Evolutionary conservation across 225 moss, liverwort and hornwort genomes (phyloP), one percentile per base, ranked within the genome.

Genomic region (Straminergon stramineum): DNA sequence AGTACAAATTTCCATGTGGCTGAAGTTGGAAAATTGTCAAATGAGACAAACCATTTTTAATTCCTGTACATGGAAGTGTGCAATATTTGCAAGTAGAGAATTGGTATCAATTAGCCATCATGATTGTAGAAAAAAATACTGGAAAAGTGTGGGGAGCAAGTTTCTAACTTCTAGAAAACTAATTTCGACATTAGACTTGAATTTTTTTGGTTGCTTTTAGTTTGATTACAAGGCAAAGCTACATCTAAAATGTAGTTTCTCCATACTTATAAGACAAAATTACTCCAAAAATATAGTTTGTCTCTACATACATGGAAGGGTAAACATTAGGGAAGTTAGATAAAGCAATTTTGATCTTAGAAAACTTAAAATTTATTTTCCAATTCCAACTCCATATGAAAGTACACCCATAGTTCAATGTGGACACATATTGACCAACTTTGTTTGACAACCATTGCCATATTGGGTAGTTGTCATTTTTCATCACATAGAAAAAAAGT

Each of bases 1-100:
- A 71, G 3, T 3, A 15, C 4, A 3, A 2, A 71, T 5, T 26
- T 71, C 26, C 0, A 26, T 27, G 3, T 41, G 27, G 27, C 3
- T 3, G 0, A 0, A 71, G 26, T 41, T 5, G 1, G 0, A 21
- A 68, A 37, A 69, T 7, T n/a, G 4, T n/a, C 0, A n/a, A 21
- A 69, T 2, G 23, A 69, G 7, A n/a, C 2, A 21, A n/a, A n/a
- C 2, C 7, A 69, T 22, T 69, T 69, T 0, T 0, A 0, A 37
- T 67, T 67, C 1, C 0, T 1, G 20, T 10, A 2, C 6, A 67
- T 67, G 11, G 19, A 66, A 66, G 18, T 35, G 18, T 70, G 7
- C 13, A 22, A 23, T 23, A 13, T 6, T n/a, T 13, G n/a, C 1
- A 70, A 70, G 1, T 0, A 4, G 0, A 4, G 22, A n/a, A n/a